These are phyloP conservation scores for Clavispora asparagi DNA, from an alignment of 805 yeast genomes.

Conservation along the genomic window DNA sequence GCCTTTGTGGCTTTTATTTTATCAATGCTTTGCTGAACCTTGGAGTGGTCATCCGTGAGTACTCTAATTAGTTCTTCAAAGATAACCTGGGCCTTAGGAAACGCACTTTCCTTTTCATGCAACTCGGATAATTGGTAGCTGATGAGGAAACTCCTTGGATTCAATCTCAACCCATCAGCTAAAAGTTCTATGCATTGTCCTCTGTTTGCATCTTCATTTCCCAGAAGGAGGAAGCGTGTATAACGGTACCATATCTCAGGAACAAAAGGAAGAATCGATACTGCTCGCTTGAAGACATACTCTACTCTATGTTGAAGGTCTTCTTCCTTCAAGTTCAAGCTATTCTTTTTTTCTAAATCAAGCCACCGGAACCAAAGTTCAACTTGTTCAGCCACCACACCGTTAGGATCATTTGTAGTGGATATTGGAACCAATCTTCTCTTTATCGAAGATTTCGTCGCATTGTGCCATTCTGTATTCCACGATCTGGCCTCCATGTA, in stretches of 20 bases:
- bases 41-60: constrained; percentile 35
- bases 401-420: constrained; percentile 15
- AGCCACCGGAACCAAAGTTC: constrained; percentile 70
- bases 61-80: constrained; percentile 48
- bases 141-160: constrained; percentile 66
- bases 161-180: constrained; percentile 51
- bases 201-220: constrained; percentile 35
- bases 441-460: constrained; percentile 46
- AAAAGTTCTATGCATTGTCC: constrained; percentile 44
- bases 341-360: constrained; percentile 71
- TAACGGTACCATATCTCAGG: constrained; percentile 78
- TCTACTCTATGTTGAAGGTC: constrained; percentile 48
- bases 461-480: constrained; percentile 61
- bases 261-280: constrained; percentile 53
- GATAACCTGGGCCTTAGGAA: constrained; percentile 43
- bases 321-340: constrained; percentile 52
- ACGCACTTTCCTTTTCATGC: constrained; percentile 54
- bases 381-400: constrained; percentile 37
- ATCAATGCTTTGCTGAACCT: constrained; percentile 18
- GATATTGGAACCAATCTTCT: constrained; percentile 31
- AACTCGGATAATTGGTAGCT: constrained; percentile 64
- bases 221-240: constrained; percentile 30
- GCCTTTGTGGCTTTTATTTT: constrained; percentile 9
- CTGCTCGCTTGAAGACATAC: constrained; percentile 69
- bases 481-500: constrained; percentile 85